Evolutionary conservation across 768 basidiomycete genomes (phyloP).

Genomic region (Trametes villosa): DNA sequence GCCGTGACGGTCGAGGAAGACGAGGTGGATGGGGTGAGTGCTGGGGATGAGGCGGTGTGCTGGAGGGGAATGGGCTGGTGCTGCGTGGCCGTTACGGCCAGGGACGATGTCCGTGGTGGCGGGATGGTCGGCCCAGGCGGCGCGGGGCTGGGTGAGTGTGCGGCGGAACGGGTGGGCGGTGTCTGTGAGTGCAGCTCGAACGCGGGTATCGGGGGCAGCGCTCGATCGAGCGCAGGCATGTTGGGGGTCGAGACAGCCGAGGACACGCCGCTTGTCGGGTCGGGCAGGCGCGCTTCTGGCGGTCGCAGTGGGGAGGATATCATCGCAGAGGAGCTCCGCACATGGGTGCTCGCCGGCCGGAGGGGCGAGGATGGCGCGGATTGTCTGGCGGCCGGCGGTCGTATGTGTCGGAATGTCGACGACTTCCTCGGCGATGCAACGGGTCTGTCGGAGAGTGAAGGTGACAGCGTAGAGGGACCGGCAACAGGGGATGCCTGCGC

Average conservation of each 20-base stretch:
- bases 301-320: constrained; percentile 24
- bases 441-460: constrained; percentile 10
- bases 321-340: constrained; percentile 21
- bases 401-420: constrained; percentile 58
- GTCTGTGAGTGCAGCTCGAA: constrained; percentile 25
- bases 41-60: constrained; percentile 14
- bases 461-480: constrained; percentile 22
- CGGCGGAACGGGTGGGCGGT: constrained; percentile 24
- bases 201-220: constrained; percentile 29
- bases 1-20: constrained; percentile 24
- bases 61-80: constrained; percentile 1
- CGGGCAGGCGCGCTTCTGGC: constrained; percentile 3
- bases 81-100: constrained; percentile 6
- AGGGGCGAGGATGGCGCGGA: constrained; percentile 41
- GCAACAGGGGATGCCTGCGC: constrained; percentile 18
- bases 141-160: constrained; percentile 25
- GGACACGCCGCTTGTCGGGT: constrained; percentile 24
- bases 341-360: constrained; percentile 32
- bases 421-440: constrained; percentile 38
- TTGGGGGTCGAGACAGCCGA: constrained; percentile 27
- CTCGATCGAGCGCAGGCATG: constrained; percentile 25
- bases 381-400: constrained; percentile 28
- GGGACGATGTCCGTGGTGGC: constrained; percentile 13
- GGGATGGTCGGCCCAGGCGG: constrained; percentile 2
- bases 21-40: constrained; percentile 23